Conservation (phyloP, 176 grass and related monocot species). For the Phragmites australis region DNA sequence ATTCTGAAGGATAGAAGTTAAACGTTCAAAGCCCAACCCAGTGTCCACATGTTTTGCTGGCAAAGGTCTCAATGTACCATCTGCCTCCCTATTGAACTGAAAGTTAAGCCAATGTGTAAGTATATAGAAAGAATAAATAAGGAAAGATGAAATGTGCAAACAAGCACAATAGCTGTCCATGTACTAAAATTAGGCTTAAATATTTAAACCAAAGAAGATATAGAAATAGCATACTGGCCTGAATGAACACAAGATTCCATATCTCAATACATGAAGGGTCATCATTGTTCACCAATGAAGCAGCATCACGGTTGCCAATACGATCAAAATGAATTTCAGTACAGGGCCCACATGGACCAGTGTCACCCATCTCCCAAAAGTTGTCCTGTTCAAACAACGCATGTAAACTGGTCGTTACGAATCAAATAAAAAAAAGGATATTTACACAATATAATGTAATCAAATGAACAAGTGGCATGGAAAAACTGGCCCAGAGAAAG, state of each 20-base stretch:
- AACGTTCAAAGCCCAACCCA: constrained; percentile 85
- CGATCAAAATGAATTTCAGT: constrained; percentile 99
- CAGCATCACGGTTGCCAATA: constrained; percentile 76
- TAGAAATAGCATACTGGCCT: constrained; percentile 50
- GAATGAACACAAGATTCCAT: constrained; percentile 98
- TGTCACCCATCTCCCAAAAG: constrained; percentile 98
- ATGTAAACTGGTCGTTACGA: not conserved
- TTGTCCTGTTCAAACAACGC: constrained; percentile 62
- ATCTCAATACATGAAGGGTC: constrained; percentile 96
- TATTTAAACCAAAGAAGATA: not conserved
- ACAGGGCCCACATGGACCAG: constrained; percentile 88
- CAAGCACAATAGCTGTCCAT: not conserved
- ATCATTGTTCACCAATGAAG: constrained; percentile 83
- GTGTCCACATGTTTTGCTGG: constrained; percentile 98
- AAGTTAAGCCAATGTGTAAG: constrained; percentile 6
- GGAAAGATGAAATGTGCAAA: not conserved
- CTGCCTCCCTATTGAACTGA: constrained; percentile 88
- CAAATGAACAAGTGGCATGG: not conserved
- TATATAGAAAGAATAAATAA: not conserved
- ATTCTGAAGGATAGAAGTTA: constrained; percentile 91
- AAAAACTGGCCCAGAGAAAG: constrained; percentile 5
- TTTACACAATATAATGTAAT: not conserved
- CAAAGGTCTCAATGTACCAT: constrained; percentile 72
- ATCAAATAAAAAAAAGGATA: not conserved
- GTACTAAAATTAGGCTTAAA: not conserved